Evolutionary conservation across 2,329 filamentous ascomycete genomes (phyloP).

Genomic region (Phaeomoniella chlamydospora): DNA sequence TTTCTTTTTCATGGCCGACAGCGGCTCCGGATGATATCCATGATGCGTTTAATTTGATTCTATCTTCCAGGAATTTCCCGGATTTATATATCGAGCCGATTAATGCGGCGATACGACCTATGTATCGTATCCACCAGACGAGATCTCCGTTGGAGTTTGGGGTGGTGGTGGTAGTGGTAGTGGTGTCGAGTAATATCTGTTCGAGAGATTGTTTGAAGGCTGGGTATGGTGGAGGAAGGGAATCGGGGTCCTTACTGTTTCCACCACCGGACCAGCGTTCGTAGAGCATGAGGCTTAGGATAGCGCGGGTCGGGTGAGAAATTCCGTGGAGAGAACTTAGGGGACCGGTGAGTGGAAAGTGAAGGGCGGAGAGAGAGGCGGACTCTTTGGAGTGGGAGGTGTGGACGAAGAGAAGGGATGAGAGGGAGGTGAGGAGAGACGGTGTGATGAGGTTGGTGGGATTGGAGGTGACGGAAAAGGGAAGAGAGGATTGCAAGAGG

Average conservation of each 20-base stretch:
- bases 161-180: too few relatives aligned
- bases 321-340: conserved; percentile 19
- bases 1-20: not conserved
- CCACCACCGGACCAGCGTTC: conserved; percentile 18
- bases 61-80: conserved; percentile 20
- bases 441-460: conserved; percentile 13
- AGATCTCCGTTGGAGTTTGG: not conserved
- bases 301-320: conserved; percentile 17
- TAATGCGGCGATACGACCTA: conserved; percentile 45
- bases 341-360: conserved; percentile 17
- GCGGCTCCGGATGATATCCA: too few relatives aligned
- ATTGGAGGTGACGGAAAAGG: conserved; percentile 17
- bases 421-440: conserved; percentile 16
- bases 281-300: conserved; percentile 18
- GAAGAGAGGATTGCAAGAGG: conserved; percentile 34
- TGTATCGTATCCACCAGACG: conserved; percentile 51
- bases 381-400: conserved; percentile 17
- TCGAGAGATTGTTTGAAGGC: conserved; percentile 14
- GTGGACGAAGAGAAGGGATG: conserved; percentile 18
- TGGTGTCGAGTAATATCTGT: conserved; percentile 13
- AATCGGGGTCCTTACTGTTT: conserved; percentile 4
- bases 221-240: conserved; percentile 18
- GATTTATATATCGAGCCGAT: conserved; percentile 47
- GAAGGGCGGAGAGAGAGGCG: conserved; percentile 16
- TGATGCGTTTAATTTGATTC: not conserved